Percentiles rank a stretch among this genome's conserved stretches.
These are phyloP conservation scores for Mucor piriformis DNA, from an alignment of 371 early-diverging fungal genomes.

Conservation along the genomic window DNA sequence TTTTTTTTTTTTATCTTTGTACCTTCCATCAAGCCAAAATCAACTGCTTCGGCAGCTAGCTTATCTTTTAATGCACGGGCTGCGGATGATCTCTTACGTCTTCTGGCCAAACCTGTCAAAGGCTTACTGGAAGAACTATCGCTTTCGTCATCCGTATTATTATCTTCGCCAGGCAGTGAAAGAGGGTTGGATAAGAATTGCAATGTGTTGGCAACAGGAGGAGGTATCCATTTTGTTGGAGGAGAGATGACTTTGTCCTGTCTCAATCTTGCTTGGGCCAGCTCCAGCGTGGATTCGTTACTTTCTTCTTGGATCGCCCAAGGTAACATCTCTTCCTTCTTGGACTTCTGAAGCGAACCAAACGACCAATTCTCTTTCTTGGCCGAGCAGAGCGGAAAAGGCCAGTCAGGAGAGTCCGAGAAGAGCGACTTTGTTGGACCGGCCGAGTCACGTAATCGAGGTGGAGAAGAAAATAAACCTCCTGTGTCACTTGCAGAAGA, in stretches of 20 bases:
- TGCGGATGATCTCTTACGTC: conserved; percentile 52
- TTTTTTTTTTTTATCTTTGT: not conserved
- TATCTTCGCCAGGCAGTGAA: conserved; percentile 18
- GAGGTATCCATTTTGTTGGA: not conserved
- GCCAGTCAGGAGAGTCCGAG: conserved; percentile 32
- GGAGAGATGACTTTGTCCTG: conserved; percentile 14
- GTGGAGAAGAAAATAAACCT: conserved; percentile 17
- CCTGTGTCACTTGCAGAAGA: conserved; percentile 8
- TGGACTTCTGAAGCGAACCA: conserved; percentile 25
- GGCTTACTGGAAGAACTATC: conserved; percentile 47
- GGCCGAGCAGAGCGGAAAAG: conserved; percentile 25
- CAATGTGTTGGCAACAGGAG: not conserved
- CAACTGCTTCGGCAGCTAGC: conserved; percentile 79
- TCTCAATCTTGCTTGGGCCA: conserved; percentile 43
- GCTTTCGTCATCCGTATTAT: conserved; percentile 49
- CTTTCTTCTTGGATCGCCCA: conserved; percentile 27
- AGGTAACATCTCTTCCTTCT: conserved; percentile 13
- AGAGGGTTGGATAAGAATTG: not conserved
- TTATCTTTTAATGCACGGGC: conserved; percentile 72
- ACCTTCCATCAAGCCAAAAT: conserved; percentile 81
- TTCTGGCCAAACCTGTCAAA: conserved; percentile 47
- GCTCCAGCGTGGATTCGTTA: conserved; percentile 31
- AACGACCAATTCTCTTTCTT: conserved; percentile 31
- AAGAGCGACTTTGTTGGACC: conserved; percentile 22
- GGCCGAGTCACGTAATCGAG: conserved; percentile 15